A percentile compares a stretch with the other conserved stretches of the same genome.
Conservation (phyloP, 1,284 basidiomycete species). For the Irpex rosettiformis region DNA sequence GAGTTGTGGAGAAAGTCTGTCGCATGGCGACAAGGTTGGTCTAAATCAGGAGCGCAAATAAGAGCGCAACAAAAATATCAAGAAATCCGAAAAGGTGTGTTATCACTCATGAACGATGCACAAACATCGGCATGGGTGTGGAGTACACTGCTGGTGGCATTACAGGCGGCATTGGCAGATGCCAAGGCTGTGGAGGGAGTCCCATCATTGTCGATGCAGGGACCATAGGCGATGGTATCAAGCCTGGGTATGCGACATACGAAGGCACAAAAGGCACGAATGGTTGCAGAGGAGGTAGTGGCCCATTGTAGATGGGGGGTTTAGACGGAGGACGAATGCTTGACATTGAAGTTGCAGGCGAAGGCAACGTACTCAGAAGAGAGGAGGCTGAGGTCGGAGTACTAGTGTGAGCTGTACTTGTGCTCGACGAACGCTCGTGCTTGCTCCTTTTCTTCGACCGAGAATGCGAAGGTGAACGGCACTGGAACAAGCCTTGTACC, state of each 20-base stretch:
- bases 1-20: not conserved
- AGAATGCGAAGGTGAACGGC: not conserved
- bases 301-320: slow-evolving; percentile 1
- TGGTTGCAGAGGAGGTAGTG: not conserved
- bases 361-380: slow-evolving; percentile 5
- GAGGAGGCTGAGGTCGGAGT: slow-evolving; percentile 6
- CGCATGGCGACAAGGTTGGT: no score
- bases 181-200: not conserved
- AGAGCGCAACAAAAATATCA: not conserved
- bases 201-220: not conserved
- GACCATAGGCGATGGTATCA: not conserved
- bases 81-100: not conserved
- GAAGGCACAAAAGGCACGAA: slow-evolving; percentile 2
- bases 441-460: not conserved
- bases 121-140: not conserved
- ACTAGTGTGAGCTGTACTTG: not conserved
- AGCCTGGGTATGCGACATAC: slow-evolving; percentile 1
- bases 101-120: not conserved
- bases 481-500: slow-evolving; percentile 11
- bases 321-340: slow-evolving; percentile 2
- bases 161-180: not conserved
- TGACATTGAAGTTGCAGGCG: slow-evolving; percentile 4
- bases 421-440: slow-evolving; percentile 8
- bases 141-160: not conserved
- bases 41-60: no score